Conservation (phyloP, 2,329 filamentous ascomycete genomes). For the Stemphylium vesicarium region DNA sequence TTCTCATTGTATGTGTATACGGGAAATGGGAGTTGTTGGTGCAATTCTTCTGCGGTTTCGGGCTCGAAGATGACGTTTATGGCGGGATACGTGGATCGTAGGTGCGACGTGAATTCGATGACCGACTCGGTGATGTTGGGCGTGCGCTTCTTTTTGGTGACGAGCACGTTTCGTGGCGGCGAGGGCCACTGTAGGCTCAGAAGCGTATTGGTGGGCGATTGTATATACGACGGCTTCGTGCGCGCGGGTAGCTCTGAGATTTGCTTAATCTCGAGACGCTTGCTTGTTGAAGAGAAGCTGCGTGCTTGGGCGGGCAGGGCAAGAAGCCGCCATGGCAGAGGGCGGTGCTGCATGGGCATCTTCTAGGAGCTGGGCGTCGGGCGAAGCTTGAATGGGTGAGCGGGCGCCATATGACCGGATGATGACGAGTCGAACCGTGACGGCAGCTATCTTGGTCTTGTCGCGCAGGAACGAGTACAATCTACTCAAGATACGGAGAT, state of each 20-base stretch:
- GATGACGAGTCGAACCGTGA: constrained; percentile 7
- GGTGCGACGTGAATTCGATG: constrained; percentile 69
- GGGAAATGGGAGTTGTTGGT: constrained; percentile 73
- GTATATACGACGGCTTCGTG: constrained; percentile 51
- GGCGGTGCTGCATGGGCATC: constrained; percentile 29
- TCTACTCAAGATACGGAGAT: constrained; percentile 11
- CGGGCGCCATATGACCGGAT: constrained; percentile 20
- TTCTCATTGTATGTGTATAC: constrained; percentile 49
- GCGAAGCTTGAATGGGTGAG: constrained; percentile 4
- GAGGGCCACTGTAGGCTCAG: constrained; percentile 71
- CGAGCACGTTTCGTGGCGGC: constrained; percentile 70
- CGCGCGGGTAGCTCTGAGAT: constrained; percentile 45
- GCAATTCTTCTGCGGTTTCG: constrained; percentile 73
- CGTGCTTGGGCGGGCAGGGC: constrained; percentile 17
- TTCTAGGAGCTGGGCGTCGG: constrained; percentile 4
- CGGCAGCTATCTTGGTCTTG: not conserved
- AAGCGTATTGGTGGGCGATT: constrained; percentile 64
- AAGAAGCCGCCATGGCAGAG: constrained; percentile 34
- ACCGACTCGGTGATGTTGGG: constrained; percentile 62
- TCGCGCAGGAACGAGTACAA: not conserved
- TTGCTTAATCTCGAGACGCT: constrained; percentile 31
- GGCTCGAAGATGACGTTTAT: constrained; percentile 85
- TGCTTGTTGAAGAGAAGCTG: constrained; percentile 35
- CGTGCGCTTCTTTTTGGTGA: constrained; percentile 70
- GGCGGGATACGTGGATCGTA: constrained; percentile 78